Evolutionary conservation across 495 filamentous ascomycete genomes (phyloP).

Genomic region (Neurospora pannonica): DNA sequence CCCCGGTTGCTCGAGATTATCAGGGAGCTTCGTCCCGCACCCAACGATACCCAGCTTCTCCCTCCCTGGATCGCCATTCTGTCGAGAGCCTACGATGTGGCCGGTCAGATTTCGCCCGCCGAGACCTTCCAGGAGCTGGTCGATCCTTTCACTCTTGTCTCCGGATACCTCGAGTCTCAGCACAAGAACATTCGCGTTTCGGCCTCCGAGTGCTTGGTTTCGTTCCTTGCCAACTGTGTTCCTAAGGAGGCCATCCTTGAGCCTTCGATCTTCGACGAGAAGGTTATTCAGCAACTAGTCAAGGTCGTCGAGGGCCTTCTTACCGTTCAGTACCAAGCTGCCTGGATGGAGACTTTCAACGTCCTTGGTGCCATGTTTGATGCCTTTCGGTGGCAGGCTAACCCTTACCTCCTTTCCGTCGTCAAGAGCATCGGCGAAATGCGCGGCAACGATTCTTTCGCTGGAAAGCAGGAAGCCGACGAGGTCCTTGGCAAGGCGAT

Average conservation of each 20-base stretch:
- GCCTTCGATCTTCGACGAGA: constrained; percentile 81
- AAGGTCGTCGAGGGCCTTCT: constrained; percentile 59
- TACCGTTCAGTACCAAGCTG: constrained; percentile 81
- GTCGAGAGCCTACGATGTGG: constrained; percentile 88
- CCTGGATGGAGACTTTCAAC: constrained; percentile 93
- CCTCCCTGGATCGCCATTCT: constrained; percentile 95
- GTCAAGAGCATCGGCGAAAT: constrained; percentile 76
- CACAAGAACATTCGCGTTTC: constrained; percentile 89
- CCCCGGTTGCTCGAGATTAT: constrained; percentile 80
- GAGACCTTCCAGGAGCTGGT: constrained; percentile 86
- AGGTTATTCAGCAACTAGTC: constrained; percentile 65
- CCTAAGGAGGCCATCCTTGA: constrained; percentile 72
- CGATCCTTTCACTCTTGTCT: constrained; percentile 65
- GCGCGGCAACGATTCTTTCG: constrained; percentile 78
- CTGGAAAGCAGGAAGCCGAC: constrained; percentile 91
- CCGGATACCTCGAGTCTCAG: constrained; percentile 70
- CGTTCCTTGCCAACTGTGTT: constrained; percentile 80
- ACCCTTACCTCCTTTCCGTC: constrained; percentile 63
- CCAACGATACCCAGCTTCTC: constrained; percentile 83
- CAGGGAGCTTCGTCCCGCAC: constrained; percentile 75
- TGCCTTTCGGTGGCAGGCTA: constrained; percentile 71
- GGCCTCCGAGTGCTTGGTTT: constrained; percentile 88
- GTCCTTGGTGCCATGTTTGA: constrained; percentile 83
- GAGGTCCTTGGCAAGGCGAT: constrained; percentile 78
- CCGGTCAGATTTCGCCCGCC: constrained; percentile 71